Conservation (phyloP, 768 basidiomycete species). For the Mycena olivaceomarginata region DNA sequence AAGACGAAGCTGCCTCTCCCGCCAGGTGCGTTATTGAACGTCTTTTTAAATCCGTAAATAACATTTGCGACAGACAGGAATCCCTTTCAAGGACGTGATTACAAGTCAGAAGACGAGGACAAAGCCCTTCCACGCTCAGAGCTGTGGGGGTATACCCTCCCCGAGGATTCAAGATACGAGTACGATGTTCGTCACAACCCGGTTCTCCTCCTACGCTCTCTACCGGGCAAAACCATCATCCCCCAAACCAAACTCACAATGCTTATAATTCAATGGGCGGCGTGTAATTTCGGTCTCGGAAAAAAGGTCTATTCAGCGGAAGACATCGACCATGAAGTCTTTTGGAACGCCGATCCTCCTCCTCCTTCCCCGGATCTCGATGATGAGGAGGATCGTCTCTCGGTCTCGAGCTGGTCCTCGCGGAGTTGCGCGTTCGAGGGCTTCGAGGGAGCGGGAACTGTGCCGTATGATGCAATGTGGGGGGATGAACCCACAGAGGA, state of each 20-base stretch:
- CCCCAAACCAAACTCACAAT: conserved; percentile 48
- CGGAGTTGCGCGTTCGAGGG: conserved; percentile 1
- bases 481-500: conserved; percentile 40
- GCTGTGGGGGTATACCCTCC: conserved; percentile 45
- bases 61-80: conserved; percentile 37
- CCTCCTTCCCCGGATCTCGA: not conserved
- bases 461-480: conserved; percentile 35
- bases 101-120: conserved; percentile 42
- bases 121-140: conserved; percentile 45
- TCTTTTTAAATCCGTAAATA: not conserved
- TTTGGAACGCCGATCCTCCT: conserved; percentile 49
- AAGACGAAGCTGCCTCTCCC: conserved; percentile 44
- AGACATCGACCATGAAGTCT: conserved; percentile 42
- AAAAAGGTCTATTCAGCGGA: conserved; percentile 46
- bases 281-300: conserved; percentile 47
- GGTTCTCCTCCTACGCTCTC: conserved; percentile 35
- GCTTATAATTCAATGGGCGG: conserved; percentile 46
- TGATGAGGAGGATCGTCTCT: conserved; percentile 18
- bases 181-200: conserved; percentile 46
- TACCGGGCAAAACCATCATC: conserved; percentile 39
- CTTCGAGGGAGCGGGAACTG: not conserved
- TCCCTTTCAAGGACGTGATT: conserved; percentile 46
- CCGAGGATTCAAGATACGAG: conserved; percentile 40
- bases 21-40: not conserved
- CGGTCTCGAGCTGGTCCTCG: conserved; percentile 14